Percentiles rank a stretch among this genome's conserved stretches.
phyloP scores from a whole-genome alignment of 2,329 filamentous ascomycete species.

The Celoporthe dispersa region DNA sequence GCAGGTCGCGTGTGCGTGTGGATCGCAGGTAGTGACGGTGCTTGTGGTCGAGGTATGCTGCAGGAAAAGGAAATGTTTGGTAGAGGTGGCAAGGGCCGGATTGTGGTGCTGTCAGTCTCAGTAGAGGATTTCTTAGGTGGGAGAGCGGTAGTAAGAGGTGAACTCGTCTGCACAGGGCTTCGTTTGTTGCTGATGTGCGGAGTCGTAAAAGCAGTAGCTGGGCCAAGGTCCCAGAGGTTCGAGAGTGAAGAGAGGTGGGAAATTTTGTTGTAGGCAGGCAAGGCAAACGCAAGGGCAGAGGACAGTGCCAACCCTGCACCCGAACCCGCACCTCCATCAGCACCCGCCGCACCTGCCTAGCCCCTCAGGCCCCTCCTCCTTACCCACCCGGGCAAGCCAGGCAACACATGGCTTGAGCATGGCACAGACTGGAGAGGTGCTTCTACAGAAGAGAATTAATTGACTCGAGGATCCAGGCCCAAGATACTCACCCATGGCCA shows the following conservation, averaged over 20 bases:
- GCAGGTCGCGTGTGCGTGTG: not conserved
- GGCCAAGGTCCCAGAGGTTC: conserved; percentile 56
- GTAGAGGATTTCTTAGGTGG: conserved; percentile 19
- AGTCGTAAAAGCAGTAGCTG: not conserved
- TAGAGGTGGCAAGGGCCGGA: not conserved
- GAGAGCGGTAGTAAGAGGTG: not conserved
- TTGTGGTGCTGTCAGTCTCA: not conserved
- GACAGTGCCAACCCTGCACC: conserved; percentile 22
- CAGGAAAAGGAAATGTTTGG: not conserved
- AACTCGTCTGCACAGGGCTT: conserved; percentile 18
- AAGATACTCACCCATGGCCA: too few relatives aligned
- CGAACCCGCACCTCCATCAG: not conserved
- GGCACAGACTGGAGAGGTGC: not conserved
- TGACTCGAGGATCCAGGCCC: too few relatives aligned
- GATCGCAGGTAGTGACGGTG: not conserved
- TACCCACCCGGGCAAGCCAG: not conserved
- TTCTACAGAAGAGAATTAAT: not conserved
- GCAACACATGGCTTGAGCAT: not conserved
- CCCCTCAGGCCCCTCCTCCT: not conserved
- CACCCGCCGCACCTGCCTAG: not conserved
- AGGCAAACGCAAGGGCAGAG: conserved; percentile 7
- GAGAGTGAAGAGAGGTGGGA: conserved; percentile 48
- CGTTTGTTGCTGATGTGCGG: conserved; percentile 15
- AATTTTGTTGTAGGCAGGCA: conserved; percentile 23
- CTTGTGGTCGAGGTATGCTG: not conserved